Conservation (phyloP, 163 green algal genomes). For the Scenedesmus sp. region DNA sequence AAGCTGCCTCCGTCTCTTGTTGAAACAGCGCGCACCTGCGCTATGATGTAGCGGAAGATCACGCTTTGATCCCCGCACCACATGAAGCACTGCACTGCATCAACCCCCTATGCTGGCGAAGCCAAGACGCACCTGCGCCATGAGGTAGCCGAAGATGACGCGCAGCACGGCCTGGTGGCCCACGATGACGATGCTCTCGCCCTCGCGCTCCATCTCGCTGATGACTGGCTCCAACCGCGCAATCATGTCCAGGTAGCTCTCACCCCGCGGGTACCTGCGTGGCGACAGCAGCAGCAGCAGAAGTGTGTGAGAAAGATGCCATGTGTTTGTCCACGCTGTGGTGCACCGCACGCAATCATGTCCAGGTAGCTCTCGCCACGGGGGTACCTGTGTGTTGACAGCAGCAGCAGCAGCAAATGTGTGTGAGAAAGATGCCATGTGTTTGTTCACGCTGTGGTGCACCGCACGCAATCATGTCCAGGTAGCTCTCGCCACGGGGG, state of each 20-base stretch:
- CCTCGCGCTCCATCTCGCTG: conserved; percentile 92
- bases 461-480: conserved; percentile 89
- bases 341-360: conserved; percentile 79
- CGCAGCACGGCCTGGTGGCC: conserved; percentile 87
- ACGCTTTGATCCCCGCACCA: conserved; percentile 16
- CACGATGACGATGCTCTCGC: conserved; percentile 88
- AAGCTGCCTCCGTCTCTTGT: too few relatives aligned
- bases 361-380: conserved; percentile 94
- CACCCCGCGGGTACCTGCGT: conserved; percentile 89
- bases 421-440: too few relatives aligned
- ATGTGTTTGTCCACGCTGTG: too few relatives aligned
- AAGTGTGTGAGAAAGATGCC: too few relatives aligned
- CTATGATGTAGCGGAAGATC: conserved; percentile 61
- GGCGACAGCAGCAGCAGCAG: background rate
- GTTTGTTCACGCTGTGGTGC: too few relatives aligned
- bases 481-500: conserved; percentile 90
- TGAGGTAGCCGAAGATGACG: conserved; percentile 64
- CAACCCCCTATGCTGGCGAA: too few relatives aligned
- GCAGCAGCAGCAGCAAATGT: too few relatives aligned
- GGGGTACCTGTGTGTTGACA: conserved; percentile 82
- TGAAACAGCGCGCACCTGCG: conserved; percentile 15
- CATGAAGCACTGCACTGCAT: too few relatives aligned
- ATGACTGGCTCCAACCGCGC: conserved; percentile 92
- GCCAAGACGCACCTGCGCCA: background rate
- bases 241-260: conserved; percentile 95